Evolutionary conservation across 2,329 filamentous ascomycete genomes (phyloP), one percentile per base, ranked within the genome.

Genomic region (Fusarium sambucinum): DNA sequence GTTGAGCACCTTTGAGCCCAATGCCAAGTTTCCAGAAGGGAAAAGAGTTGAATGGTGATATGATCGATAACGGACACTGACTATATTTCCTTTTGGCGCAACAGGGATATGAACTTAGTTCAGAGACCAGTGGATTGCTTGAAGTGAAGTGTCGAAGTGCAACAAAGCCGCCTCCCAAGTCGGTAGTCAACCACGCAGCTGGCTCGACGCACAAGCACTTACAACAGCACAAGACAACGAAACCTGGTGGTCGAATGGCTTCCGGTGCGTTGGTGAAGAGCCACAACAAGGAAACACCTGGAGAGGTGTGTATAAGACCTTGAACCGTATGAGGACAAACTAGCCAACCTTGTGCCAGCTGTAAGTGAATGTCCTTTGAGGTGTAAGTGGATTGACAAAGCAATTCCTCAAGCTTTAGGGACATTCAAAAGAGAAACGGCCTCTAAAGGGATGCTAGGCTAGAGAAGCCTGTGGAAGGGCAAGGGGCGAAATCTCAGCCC

Each of bases 61-160:
- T 56, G 33, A 61, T 63, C 57, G 55, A 59, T 44, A 50, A 53
- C 25, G 33, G 40, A 44, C 35, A 51, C 55, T 57, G 44, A 46
- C 33, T 53, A 63, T 71, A 51, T 53, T 69, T 66, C 37, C 50
- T 60, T 61, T 58, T 70, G 59, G 63, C 54, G 67, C 37, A 72
- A 61, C 72, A 68, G 67, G 68, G 68, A 72, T 67, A 63, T 50
- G 45, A 46, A 42, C 51, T 59, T 57, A 50, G 56, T 40, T 45
- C 52, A 73, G 44, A 56, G 62, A 71, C 33, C 37, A 59, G 44
- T 41, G 50, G 40, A 17, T 33, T 42, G 40, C 45, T 30, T 23
- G 19, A 59, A 14, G 30, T 47, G 29, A 42, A 55, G 65, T 62
- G 29, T 50, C 33, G 41, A 68, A 33, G 55, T 66, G 55, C 51